A percentile compares a stretch with the other conserved stretches of the same genome.
Conservation (phyloP, 208 protist genomes). For the Tritrichomonas musculus region DNA sequence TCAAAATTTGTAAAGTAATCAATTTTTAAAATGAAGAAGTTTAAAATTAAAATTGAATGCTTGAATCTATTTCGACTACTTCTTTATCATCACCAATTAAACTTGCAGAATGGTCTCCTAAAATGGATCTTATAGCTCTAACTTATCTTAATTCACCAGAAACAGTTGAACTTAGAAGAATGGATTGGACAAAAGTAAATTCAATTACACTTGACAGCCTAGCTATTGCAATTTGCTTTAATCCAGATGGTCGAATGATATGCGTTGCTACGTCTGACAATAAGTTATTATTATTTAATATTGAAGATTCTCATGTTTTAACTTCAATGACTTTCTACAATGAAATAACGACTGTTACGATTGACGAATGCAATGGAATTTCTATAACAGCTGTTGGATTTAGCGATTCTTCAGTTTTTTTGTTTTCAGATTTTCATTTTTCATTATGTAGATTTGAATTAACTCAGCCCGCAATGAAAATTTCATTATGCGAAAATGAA, state of each 20-base stretch:
- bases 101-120: not conserved
- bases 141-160: not conserved
- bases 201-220: not conserved
- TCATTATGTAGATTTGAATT: not conserved
- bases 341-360: not conserved
- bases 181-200: slow-evolving; percentile 34
- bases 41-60: too few relatives aligned
- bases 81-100: not conserved
- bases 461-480: not conserved
- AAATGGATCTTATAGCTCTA: not conserved
- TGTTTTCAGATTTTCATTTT: slow-evolving; percentile 34
- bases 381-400: not conserved
- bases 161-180: not conserved
- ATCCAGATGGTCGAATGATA: not conserved
- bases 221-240: not conserved
- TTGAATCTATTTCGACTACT: not conserved
- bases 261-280: not conserved
- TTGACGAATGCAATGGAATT: slow-evolving; percentile 11
- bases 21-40: too few relatives aligned
- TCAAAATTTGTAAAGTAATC: too few relatives aligned
- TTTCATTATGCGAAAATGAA: not conserved
- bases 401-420: not conserved
- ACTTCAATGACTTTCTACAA: not conserved
- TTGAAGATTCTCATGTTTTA: not conserved
- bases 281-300: not conserved